A percentile compares a stretch with the other conserved stretches of the same genome.
These are phyloP conservation scores for Nadsonia starkeyi-henricii DNA, from an alignment of 1,139 yeast species.

Conservation along the genomic window DNA sequence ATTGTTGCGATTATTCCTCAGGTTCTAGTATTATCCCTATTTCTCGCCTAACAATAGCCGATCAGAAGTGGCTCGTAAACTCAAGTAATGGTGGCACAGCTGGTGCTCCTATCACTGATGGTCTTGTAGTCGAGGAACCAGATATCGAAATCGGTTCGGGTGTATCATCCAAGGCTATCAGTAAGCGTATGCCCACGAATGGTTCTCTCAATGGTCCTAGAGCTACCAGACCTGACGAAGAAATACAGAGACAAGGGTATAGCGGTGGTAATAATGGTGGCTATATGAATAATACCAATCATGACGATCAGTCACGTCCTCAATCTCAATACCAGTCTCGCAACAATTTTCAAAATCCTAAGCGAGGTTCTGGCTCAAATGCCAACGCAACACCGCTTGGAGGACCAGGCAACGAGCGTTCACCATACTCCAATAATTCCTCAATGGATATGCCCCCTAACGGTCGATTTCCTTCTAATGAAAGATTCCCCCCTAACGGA, in stretches of 20 bases:
- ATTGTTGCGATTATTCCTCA: constrained; percentile 87
- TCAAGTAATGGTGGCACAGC: constrained; percentile 99
- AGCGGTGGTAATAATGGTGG: constrained; percentile 6
- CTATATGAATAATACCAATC: neutral
- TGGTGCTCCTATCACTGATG: constrained; percentile 69
- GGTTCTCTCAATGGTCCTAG: constrained; percentile 66
- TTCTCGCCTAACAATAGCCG: constrained; percentile 83
- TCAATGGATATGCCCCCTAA: neutral
- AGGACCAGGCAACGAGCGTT: neutral
- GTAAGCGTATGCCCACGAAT: constrained; percentile 27
- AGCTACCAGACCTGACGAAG: constrained; percentile 33
- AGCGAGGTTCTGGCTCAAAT: neutral
- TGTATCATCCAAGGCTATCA: constrained; percentile 79
- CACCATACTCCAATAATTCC: neutral
- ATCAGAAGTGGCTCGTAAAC: constrained; percentile 69
- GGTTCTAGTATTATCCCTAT: constrained; percentile 84
- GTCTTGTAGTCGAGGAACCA: constrained; percentile 87
- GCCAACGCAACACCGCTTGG: neutral
- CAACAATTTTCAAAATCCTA: neutral
- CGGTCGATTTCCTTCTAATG: too few relatives aligned
- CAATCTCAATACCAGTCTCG: neutral
- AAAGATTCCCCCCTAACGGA: too few relatives aligned
- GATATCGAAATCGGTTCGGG: constrained; percentile 95
- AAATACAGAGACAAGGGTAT: constrained; percentile 8
- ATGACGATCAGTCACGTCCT: neutral